Conservation (phyloP, 2,329 filamentous ascomycete genomes). For the Colletotrichum sp. region DNA sequence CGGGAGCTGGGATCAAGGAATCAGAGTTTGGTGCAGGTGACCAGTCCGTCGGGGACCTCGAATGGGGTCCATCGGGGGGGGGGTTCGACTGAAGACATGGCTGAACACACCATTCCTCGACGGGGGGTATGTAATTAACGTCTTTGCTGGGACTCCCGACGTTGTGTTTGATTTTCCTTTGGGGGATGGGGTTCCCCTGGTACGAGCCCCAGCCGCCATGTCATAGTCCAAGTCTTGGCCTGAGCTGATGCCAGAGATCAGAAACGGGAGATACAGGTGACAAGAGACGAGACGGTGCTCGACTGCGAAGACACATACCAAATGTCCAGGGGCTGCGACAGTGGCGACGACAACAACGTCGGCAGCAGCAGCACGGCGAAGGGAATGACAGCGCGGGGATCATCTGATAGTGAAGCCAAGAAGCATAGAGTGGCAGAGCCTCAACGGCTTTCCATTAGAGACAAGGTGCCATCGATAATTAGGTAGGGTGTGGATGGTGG, state of each 20-base stretch:
- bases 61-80: neutral
- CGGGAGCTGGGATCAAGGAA: constrained; percentile 3
- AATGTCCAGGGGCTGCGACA: too few relatives aligned
- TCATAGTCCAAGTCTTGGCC: neutral
- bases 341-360: too few relatives aligned
- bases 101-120: constrained; percentile 25
- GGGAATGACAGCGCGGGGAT: too few relatives aligned
- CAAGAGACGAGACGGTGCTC: neutral
- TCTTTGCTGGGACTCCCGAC: constrained; percentile 39
- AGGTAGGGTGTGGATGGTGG: too few relatives aligned
- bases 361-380: too few relatives aligned
- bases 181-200: neutral
- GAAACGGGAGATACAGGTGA: neutral
- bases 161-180: neutral
- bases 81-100: constrained; percentile 36
- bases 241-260: neutral
- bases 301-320: neutral
- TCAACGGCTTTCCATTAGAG: too few relatives aligned
- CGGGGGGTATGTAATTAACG: constrained; percentile 41
- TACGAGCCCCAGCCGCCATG: neutral
- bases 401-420: too few relatives aligned
- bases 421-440: too few relatives aligned
- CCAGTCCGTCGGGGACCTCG: neutral
- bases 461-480: too few relatives aligned
- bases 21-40: neutral